Evolutionary conservation across 148 eudicot species (phyloP).

Genomic region (Spergularia marina): DNA sequence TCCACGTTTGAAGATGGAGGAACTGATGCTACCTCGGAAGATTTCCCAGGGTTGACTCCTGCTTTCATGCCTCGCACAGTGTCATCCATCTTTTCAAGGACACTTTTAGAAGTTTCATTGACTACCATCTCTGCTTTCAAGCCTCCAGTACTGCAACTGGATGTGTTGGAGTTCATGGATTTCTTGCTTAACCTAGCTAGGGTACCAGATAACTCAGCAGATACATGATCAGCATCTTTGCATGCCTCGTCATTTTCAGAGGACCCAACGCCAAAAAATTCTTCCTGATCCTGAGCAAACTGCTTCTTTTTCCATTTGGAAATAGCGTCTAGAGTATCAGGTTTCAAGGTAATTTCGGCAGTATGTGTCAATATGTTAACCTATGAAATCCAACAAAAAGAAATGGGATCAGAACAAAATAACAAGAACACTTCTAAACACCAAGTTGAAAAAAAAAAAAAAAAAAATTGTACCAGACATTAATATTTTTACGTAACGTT

Average conservation of each 20-base stretch:
- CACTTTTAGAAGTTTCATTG: background rate
- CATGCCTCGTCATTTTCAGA: background rate
- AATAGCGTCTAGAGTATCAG: conserved; percentile 20
- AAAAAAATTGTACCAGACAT: too few relatives aligned
- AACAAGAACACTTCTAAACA: too few relatives aligned
- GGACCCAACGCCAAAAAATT: conserved; percentile 29
- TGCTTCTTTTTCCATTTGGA: conserved; percentile 28
- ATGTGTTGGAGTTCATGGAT: background rate
- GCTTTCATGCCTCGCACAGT: background rate
- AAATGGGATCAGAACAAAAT: conserved; percentile 1
- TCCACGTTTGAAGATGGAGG: background rate
- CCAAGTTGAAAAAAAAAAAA: too few relatives aligned
- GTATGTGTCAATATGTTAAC: conserved; percentile 72
- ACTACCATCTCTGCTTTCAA: background rate
- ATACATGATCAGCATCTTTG: background rate
- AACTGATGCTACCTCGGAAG: background rate
- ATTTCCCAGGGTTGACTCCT: background rate
- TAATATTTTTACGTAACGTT: too few relatives aligned
- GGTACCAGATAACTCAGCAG: background rate
- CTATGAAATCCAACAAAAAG: conserved; percentile 29
- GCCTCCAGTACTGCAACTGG: background rate
- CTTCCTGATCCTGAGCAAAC: conserved; percentile 40
- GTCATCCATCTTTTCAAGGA: too few relatives aligned
- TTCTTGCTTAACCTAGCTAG: background rate
- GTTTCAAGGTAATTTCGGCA: conserved; percentile 32